A percentile compares a stretch with the other conserved stretches of the same genome.
phyloP scores from a whole-genome alignment of 768 basidiomycete species.

The Tubosaeta sp. region DNA sequence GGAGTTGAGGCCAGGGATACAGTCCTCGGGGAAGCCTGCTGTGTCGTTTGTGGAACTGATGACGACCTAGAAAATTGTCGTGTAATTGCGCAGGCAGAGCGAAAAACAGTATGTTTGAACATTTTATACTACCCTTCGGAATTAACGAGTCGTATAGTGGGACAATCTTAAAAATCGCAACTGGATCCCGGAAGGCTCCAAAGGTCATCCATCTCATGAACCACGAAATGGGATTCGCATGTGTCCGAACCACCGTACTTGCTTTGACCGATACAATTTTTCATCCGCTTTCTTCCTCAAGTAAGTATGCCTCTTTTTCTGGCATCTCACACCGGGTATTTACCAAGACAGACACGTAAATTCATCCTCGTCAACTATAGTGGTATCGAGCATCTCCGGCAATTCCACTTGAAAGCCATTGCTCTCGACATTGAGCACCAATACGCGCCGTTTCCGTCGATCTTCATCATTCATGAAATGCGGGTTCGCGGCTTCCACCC shows the following conservation, averaged over 20 bases:
- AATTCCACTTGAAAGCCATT: neutral
- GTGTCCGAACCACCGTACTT: neutral
- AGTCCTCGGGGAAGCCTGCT: neutral
- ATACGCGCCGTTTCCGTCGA: neutral
- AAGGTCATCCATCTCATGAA: neutral
- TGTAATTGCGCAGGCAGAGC: neutral
- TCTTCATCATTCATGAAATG: neutral
- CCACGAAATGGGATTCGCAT: neutral
- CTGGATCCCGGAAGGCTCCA: neutral
- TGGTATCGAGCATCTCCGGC: neutral
- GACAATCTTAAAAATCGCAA: neutral
- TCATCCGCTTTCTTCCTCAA: neutral
- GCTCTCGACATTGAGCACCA: neutral
- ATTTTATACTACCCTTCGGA: neutral
- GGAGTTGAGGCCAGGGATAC: neutral
- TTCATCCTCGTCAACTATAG: neutral
- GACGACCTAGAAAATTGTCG: neutral
- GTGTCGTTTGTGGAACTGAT: neutral
- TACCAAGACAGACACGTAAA: neutral
- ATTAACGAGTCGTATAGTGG: neutral
- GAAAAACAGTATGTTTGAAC: neutral
- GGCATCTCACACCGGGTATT: neutral
- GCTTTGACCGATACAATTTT: neutral
- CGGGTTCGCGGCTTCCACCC: neutral
- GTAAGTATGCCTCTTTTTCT: neutral